Conservation (phyloP, 345 rosid genomes). For the Syzygium jambos region DNA sequence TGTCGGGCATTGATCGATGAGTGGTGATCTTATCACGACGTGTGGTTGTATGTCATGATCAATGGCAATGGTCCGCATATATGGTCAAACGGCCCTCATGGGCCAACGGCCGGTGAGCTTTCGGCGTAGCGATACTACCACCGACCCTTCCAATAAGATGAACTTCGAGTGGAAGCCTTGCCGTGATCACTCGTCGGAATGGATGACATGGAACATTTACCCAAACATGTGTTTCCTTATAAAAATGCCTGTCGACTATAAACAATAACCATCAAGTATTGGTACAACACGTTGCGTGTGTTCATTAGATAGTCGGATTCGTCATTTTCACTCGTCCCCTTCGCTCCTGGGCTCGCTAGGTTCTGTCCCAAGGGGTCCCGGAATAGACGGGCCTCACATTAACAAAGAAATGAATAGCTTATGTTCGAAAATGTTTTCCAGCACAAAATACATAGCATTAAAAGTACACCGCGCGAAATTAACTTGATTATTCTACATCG, state of each 20-base stretch:
- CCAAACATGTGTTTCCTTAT: background rate
- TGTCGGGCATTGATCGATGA: background rate
- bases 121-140: background rate
- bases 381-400: background rate
- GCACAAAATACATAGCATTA: background rate
- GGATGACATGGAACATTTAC: background rate
- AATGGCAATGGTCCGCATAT: background rate
- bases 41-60: background rate
- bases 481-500: background rate
- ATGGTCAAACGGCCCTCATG: background rate
- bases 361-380: accelerated
- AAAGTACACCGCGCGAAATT: background rate
- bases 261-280: background rate
- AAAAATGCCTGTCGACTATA: background rate
- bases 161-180: background rate
- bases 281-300: background rate
- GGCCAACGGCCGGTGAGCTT: background rate
- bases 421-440: accelerated
- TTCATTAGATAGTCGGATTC: background rate
- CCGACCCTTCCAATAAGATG: background rate
- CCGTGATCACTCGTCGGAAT: background rate
- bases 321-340: background rate
- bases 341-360: background rate
- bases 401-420: background rate
- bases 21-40: background rate